phyloP scores from a whole-genome alignment of 495 filamentous ascomycete species.

The Trichoderma virens region DNA sequence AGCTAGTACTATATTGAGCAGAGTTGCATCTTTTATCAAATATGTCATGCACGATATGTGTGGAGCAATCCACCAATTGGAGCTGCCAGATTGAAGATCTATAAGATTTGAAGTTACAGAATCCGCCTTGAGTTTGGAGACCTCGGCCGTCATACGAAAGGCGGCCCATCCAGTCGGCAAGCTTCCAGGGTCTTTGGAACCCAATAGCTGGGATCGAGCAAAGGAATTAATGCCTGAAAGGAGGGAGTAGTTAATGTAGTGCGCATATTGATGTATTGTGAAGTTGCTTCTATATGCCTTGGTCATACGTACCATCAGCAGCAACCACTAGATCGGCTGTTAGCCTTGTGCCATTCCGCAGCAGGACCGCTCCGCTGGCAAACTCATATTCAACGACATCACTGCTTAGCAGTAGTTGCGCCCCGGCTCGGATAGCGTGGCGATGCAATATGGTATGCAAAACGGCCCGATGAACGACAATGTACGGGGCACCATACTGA shows the following conservation, averaged over 20 bases:
- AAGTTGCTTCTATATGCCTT: neutral
- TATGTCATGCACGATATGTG: conserved; percentile 5
- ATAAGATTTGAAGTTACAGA: neutral
- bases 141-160: neutral
- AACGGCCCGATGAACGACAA: conserved; percentile 1
- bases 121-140: neutral
- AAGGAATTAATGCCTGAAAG: neutral
- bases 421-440: neutral
- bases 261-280: neutral
- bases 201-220: neutral
- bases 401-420: neutral
- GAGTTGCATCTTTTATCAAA: neutral
- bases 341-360: neutral
- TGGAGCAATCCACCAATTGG: neutral
- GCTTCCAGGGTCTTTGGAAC: neutral
- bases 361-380: neutral
- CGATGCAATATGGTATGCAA: neutral
- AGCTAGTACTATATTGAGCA: neutral
- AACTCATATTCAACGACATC: neutral
- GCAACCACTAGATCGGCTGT: neutral
- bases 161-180: neutral
- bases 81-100: neutral
- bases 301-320: neutral
- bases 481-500: conserved; percentile 1
- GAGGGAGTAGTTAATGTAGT: neutral